Base-by-base conservation (phyloP, 139 green algal species). In the Tetradesmus lagerheimii region DNA sequence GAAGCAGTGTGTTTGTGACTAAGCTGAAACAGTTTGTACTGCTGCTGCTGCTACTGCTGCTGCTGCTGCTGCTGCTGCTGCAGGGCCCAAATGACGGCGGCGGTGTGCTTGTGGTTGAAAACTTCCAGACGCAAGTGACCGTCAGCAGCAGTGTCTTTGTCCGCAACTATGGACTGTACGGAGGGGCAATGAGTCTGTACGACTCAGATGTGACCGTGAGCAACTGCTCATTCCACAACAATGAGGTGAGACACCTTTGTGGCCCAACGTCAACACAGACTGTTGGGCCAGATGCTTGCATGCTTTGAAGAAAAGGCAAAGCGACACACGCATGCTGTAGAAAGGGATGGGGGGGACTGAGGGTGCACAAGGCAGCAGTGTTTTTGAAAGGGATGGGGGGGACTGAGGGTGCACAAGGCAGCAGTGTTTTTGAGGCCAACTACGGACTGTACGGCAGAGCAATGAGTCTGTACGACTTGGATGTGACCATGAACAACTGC, bases 141-240 rank as follows among this genome's bases (percentile, higher is more conserved):
- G 35, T 87, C 6, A 38, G 20, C 5, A 27, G 20, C 53, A 79
- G 53, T 37, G 29, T 2, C 4, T 87, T 87, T 29, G 31, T 18
- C 0, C 18, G 25, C n/a, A 87, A 87, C 57, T 79, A 15, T 5
- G 82, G 53, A 0, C 31, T 18, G 0, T 87, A 57, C 25, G 82
- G 82, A 2, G 82, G 82, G 16, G 82, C 82, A 9, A 38, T 87
- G 35, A 79, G 53, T n/a, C 9, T 78, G 29, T 87, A 87, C 71
- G 82, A 87, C 53, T 43, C 23, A 16, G 25, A 77, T 16, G 37
- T 87, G n/a, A n/a, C n/a, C n/a, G n/a, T n/a, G n/a, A n/a, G n/a
- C n/a, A 43, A 79, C 25, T 79, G 53, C 35, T 53, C 38, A 57
- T 87, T 87, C 11, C 14, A 20, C 64, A 78, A 12, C 82, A 87